phyloP scores from a whole-genome alignment of 78 protist species.

The Pelomyxa schiedti region DNA sequence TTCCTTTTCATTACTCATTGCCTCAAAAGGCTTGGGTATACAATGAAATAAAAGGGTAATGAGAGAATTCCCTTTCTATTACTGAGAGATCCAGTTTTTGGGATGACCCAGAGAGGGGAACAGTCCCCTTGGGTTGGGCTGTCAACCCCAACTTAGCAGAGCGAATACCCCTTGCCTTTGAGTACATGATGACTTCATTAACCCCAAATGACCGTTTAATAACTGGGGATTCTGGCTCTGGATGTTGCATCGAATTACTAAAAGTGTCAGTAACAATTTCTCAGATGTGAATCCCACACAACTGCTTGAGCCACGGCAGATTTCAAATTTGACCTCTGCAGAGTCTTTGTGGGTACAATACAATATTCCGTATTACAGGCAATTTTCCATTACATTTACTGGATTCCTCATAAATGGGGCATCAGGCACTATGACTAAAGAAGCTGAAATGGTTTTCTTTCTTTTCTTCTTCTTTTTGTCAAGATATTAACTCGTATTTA shows the following conservation, averaged over 20 bases:
- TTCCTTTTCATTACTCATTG: too few species aligned
- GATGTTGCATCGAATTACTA: too few species aligned
- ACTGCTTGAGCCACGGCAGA: background rate
- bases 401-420: conserved; percentile 3
- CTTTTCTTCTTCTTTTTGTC: too few species aligned
- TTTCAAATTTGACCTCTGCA: background rate
- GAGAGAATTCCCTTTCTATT: too few species aligned
- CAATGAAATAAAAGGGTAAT: background rate
- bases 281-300: conserved; percentile 3
- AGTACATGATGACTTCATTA: background rate
- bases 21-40: conserved; percentile 8
- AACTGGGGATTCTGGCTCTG: conserved; percentile 2
- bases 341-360: background rate
- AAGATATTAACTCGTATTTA: too few species aligned
- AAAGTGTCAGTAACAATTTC: too few species aligned
- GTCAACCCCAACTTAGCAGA: background rate
- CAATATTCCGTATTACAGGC: background rate
- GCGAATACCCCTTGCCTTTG: background rate
- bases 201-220: background rate
- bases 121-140: conserved; percentile 9
- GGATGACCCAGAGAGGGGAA: background rate
- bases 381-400: background rate
- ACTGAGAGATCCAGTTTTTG: too few species aligned
- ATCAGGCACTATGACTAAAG: background rate
- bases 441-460: background rate